phyloP scores from a whole-genome alignment of 116 monocot species.

The Trichopus zeylanicus region DNA sequence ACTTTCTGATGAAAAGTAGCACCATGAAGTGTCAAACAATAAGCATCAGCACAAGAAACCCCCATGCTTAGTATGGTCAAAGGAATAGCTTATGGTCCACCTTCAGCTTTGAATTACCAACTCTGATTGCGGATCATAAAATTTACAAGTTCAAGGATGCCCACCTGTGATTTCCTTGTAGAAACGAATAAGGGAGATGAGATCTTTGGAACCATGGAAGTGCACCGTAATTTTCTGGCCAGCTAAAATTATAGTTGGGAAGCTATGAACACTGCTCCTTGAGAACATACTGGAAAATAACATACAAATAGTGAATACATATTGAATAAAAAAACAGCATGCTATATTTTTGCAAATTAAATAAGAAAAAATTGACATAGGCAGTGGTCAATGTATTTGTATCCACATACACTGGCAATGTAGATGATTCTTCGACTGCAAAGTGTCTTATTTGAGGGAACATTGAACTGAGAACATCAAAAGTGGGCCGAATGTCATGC shows the following conservation, averaged over 20 bases:
- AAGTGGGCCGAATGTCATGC: constrained; percentile 26
- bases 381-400: not conserved
- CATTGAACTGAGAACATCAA: constrained; percentile 71
- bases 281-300: constrained; percentile 50
- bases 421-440: constrained; percentile 62
- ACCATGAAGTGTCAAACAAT: not conserved
- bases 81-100: not conserved
- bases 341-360: not conserved
- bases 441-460: constrained; percentile 72
- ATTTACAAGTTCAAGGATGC: not conserved
- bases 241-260: constrained; percentile 56
- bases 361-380: not conserved
- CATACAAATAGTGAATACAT: not conserved
- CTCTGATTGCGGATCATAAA: not conserved
- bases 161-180: constrained; percentile 55
- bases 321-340: not conserved
- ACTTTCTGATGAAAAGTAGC: not conserved
- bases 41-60: not conserved
- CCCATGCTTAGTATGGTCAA: not conserved
- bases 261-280: constrained; percentile 63
- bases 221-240: constrained; percentile 25
- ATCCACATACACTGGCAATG: constrained; percentile 47
- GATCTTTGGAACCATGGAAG: constrained; percentile 59
- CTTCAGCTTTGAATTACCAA: not conserved
- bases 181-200: constrained; percentile 41